Base-by-base conservation (phyloP, 306 rosid species). In the Styphnolobium japonicum region DNA sequence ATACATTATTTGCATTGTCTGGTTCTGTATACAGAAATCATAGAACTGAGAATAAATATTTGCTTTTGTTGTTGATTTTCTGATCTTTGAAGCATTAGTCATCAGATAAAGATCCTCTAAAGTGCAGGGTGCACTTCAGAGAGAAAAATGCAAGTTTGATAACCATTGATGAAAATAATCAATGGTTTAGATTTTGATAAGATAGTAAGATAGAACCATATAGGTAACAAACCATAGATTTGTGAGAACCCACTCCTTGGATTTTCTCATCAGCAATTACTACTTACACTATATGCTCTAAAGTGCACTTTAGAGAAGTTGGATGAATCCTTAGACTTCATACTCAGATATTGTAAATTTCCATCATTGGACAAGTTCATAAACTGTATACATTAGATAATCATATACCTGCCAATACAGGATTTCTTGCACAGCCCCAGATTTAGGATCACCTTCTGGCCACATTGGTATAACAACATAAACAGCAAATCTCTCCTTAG, bases 401-500 rank as follows among this genome's bases (percentile, higher is more conserved):
- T 29, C 55, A 36, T 66, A 65, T 86, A 93, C 99, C 99, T 95
- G 99, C 98, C 98, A 95, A 85, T 67, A 95, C 68, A 95, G 99
- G 63, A 95, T 95, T 89, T 95, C 99, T 89, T 93, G 99, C 97
- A 93, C 40, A 27, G 98, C 21, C 46, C 61, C 92, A 52, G 91
- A 16, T 46, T 83, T 90, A 12, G 99, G 99, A 88, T 91, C 97
- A 79, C 99, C 99, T 87, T 95, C 97, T 31, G 97, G 99, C 99
- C 99, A 95, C 98, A 95, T 78, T 16, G 99, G 98, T 76, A 93
- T 15, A 43, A 95, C 82, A 77, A 91, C 14, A 76, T 93, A 95
- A 71, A 95, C 97, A 25, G 93, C 90, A 86, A 95, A 93, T 87
- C 98, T 91, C 87, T 95, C 99, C 10, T 85, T 80, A 23, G 96